Conservation (phyloP, 208 protist species). For the Lotmaria passim region DNA sequence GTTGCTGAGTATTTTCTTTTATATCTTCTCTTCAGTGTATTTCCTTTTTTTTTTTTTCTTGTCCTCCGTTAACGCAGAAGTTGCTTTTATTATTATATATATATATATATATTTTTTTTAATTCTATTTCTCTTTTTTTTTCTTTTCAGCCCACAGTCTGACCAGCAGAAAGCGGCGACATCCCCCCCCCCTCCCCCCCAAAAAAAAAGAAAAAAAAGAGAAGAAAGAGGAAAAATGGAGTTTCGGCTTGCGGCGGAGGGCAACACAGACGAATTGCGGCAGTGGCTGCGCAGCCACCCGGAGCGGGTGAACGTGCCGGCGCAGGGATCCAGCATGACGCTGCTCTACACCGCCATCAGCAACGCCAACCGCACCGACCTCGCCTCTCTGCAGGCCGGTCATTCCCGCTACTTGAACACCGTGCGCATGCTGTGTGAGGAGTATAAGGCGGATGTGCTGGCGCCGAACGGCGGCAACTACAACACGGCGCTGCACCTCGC, state of each 20-base stretch:
- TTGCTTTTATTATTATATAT: too few relatives aligned
- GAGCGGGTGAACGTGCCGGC: constrained; percentile 57
- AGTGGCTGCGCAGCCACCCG: constrained; percentile 49
- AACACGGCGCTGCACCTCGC: constrained; percentile 64
- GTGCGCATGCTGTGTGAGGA: constrained; percentile 67
- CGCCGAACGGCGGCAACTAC: constrained; percentile 49
- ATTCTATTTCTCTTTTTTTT: too few relatives aligned
- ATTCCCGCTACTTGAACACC: constrained; percentile 32
- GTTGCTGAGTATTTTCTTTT: too few relatives aligned
- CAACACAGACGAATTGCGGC: constrained; percentile 50
- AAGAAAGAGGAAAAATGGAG: constrained; percentile 34
- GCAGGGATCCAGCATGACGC: constrained; percentile 41
- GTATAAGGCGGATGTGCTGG: constrained; percentile 59
- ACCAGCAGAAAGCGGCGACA: too few relatives aligned
- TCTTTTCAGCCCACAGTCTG: too few relatives aligned
- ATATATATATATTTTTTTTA: too few relatives aligned
- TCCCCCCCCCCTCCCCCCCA: too few relatives aligned
- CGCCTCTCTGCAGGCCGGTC: constrained; percentile 25
- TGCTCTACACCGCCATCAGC: constrained; percentile 49
- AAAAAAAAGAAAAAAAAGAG: too few relatives aligned
- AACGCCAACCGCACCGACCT: constrained; percentile 33
- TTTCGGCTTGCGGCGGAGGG: constrained; percentile 54
- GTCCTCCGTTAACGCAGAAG: too few relatives aligned
- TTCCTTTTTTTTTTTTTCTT: too few relatives aligned
- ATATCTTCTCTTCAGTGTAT: too few relatives aligned